These are phyloP conservation scores for Acanthamoeba sp. DNA, from an alignment of 208 protist species.

Conservation along the genomic window DNA sequence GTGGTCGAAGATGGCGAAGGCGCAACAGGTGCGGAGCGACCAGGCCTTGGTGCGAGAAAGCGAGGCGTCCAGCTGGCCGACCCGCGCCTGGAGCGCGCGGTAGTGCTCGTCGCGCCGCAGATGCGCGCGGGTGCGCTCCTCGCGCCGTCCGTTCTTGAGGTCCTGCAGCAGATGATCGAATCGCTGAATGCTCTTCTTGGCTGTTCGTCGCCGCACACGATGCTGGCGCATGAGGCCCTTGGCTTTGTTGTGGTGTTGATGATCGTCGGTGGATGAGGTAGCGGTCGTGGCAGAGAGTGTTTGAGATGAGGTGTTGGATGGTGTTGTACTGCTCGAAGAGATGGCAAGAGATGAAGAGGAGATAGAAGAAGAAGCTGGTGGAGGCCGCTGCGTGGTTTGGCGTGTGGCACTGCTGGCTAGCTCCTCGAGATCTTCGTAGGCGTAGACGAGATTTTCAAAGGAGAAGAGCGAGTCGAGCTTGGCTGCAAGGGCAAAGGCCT, in stretches of 20 bases:
- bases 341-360: too few species aligned
- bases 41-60: background rate
- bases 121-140: background rate
- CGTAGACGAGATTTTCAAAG: background rate
- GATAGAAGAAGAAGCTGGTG: background rate
- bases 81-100: background rate
- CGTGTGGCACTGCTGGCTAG: background rate
- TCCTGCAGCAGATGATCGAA: conserved; percentile 6
- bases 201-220: background rate
- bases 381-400: background rate
- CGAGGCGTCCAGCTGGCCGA: background rate
- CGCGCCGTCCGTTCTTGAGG: background rate
- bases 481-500: background rate
- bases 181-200: background rate
- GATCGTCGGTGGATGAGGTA: background rate
- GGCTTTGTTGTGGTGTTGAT: background rate
- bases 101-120: conserved; percentile 10
- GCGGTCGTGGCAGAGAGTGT: too few species aligned
- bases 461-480: conserved; percentile 1
- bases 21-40: background rate
- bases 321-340: too few species aligned
- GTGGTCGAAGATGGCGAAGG: conserved; percentile 1
- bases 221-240: background rate
- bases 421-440: background rate
- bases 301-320: too few species aligned